These are phyloP conservation scores for Trichosanthes cucumerina DNA, from an alignment of 306 rosid species.

Conservation along the genomic window DNA sequence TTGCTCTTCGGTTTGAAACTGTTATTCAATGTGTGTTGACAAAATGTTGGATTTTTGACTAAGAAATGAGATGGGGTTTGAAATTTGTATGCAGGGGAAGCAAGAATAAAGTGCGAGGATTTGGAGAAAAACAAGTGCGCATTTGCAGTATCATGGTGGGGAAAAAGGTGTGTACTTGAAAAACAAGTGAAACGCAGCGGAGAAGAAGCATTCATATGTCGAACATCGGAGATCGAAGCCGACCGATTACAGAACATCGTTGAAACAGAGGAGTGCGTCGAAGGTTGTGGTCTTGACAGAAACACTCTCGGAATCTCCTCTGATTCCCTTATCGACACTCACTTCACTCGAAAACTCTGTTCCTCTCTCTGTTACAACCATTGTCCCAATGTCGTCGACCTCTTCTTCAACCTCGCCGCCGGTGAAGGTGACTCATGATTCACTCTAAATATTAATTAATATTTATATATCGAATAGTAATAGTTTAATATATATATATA, in stretches of 20 bases:
- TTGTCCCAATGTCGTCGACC: slow-evolving; percentile 67
- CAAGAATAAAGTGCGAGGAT: background rate
- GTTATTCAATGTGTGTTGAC: no score
- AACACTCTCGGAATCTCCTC: slow-evolving; percentile 65
- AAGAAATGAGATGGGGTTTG: background rate
- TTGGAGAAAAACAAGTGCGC: slow-evolving; percentile 28
- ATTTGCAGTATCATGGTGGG: slow-evolving; percentile 51
- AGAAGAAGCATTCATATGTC: slow-evolving; percentile 60
- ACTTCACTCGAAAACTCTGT: slow-evolving; percentile 51
- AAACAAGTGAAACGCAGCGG: slow-evolving; percentile 52
- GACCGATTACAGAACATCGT: slow-evolving; percentile 50
- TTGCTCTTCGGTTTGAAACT: no score
- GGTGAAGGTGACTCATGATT: no score
- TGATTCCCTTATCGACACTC: slow-evolving; percentile 53
- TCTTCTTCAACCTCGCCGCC: slow-evolving; percentile 79
- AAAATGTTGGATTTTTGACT: no score
- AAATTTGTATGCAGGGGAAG: background rate
- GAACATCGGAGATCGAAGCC: slow-evolving; percentile 56
- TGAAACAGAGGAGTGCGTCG: slow-evolving; percentile 49
- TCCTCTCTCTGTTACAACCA: slow-evolving; percentile 49
- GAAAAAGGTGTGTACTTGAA: slow-evolving; percentile 78
- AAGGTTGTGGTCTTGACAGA: slow-evolving; percentile 63
- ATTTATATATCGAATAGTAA: no score
- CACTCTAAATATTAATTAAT: no score
- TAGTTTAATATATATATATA: no score